Evolutionary conservation across 2,329 filamentous ascomycete genomes (phyloP), one percentile per base, ranked within the genome.

Genomic region (Cytospora chrysosperma): DNA sequence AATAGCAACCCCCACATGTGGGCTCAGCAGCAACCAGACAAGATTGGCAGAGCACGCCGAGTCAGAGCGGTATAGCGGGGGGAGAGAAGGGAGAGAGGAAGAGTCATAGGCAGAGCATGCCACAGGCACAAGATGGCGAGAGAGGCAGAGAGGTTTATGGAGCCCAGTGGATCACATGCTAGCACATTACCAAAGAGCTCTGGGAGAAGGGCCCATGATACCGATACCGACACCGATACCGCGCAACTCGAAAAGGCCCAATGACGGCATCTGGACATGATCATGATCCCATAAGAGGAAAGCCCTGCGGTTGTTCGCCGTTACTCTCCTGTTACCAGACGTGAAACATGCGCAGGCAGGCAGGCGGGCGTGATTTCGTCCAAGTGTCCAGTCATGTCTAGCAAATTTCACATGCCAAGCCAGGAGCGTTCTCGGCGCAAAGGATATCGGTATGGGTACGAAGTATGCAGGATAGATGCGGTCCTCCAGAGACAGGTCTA

Each of bases 1-100:
- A 65, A 65, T 65, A 32, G 34, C 56, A 37, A n/a, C 53, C 51
- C 56, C 56, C 63, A 65, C 63, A 59, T 59, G 58, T 55, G 58
- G 58, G 28, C 51, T 61, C 27, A 47, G n/a, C 43, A 52, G 50
- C 58, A 13, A 60, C 49, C 53, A 51, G 21, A 50, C 49, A 59
- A 62, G 47, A 59, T 55, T 58, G 59, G 59, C 59, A 21, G 34
- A 54, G 50, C 24, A 34, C 12, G 32, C 12, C 12, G 32, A 34
- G 32, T 34, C 32, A 34, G 10, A 34, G 32, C 32, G 32, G 32
- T 13, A 37, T n/a, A 9, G 28, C 50, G 26, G 34, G 26, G 26
- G 34, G 26, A 19, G n/a, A 49, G n/a, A 47, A n/a, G 8, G 15
- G 24, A 28, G 32, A 13, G 24, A n/a, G 32, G n/a, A n/a, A n/a